Evolutionary conservation across 2,329 filamentous ascomycete species (phyloP), one percentile per base, ranked within the genome.

Genomic region (Penicillium sp.): DNA sequence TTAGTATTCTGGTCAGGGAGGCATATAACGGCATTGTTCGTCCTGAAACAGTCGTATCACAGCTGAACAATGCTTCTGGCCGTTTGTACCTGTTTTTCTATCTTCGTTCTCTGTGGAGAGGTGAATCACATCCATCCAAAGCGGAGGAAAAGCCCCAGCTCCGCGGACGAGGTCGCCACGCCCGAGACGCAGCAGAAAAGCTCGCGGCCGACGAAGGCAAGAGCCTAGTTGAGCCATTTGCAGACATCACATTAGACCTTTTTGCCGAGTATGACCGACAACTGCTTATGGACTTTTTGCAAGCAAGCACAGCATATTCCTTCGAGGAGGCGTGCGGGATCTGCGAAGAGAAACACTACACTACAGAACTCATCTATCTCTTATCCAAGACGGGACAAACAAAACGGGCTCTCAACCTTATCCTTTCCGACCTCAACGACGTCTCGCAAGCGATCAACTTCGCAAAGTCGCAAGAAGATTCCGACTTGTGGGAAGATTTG

Each of bases 321-420:
- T 91, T 96, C 64, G 91, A 94, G 65, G 87, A 64, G 20, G 77
- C 77, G 75, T 71, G 89, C 75, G 61, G 83, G 77, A 81, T 95
- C 65, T 99, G 94, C 68, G 91, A 97, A 71, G 77, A 80, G 14
- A 82, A 84, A 62, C 85, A 88, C 63, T 97, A 89, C 72, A 89
- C 95, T 48, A 89, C 91, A 38, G 94, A 99, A 70, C 83, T 97
- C n/a, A 93, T 99, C 14, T 94, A 94, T 67, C 83, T 99, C 1
- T 88, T 97, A 65, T 95, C 91, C 59, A 97, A 97, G 71, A 97
- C 91, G 0, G 94, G 94, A 0, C 87, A 97, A 71, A 94, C 91
- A 64, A 96, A 97, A 72, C 86, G 89, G 12, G 95, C 95, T 0
- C 78, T 99, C 2, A 92, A 88, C 65, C 83, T 99, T 52, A 97